phyloP scores from a whole-genome alignment of 176 grass and related monocot species.

The Themeda triandra region DNA sequence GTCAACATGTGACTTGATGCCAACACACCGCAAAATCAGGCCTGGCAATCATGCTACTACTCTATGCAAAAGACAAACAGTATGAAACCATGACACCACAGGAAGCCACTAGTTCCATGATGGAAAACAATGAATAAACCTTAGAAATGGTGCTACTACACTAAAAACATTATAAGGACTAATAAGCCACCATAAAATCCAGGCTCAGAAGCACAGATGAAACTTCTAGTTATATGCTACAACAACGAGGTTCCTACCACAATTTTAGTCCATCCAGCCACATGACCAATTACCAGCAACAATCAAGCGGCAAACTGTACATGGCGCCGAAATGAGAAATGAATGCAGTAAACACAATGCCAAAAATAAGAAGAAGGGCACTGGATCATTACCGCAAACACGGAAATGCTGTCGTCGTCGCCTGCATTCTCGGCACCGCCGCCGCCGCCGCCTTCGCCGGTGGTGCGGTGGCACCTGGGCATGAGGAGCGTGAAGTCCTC shows the following conservation, averaged over 20 bases:
- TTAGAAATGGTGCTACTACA: constrained; percentile 5
- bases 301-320: not conserved
- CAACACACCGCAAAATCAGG: constrained; percentile 28
- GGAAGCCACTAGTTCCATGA: constrained; percentile 11
- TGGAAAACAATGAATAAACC: not conserved
- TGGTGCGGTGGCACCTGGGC: constrained; percentile 49
- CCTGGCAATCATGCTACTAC: constrained; percentile 28
- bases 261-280: not conserved
- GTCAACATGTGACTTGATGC: constrained; percentile 49
- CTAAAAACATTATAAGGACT: not conserved
- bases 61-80: constrained; percentile 37
- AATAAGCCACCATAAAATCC: not conserved
- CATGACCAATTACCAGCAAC: not conserved
- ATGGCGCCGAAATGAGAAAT: not conserved
- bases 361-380: constrained; percentile 17
- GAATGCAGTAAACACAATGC: not conserved
- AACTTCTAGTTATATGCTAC: constrained; percentile 25
- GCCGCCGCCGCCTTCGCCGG: not conserved
- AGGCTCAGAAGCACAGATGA: not conserved
- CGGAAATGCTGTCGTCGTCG: constrained; percentile 56
- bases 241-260: too few species aligned
- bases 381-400: constrained; percentile 70
- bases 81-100: not conserved
- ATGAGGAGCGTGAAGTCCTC: constrained; percentile 84
- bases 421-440: constrained; percentile 9